Evolutionary conservation across 352 stramenopile species (phyloP).

Genomic region (Pythium graminicola): DNA sequence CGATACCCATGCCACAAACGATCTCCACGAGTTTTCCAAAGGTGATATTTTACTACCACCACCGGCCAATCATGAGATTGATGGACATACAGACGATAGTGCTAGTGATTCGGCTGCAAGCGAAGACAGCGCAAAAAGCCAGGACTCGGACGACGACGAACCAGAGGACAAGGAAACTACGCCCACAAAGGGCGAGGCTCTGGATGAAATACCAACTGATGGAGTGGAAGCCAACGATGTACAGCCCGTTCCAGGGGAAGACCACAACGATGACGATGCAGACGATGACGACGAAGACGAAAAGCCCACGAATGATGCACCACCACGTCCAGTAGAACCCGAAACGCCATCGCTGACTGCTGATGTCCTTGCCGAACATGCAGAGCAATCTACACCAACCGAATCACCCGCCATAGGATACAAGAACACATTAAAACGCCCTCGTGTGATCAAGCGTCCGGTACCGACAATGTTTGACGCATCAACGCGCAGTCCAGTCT

Average conservation of each 20-base stretch:
- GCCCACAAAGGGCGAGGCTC: too few relatives aligned
- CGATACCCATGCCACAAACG: slow-evolving; percentile 18
- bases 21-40: slow-evolving; percentile 37
- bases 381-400: slow-evolving; percentile 10
- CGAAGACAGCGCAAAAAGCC: slow-evolving; percentile 24
- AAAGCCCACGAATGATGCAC: too few relatives aligned
- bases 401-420: slow-evolving; percentile 16
- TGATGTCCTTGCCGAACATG: slow-evolving; percentile 27
- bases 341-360: slow-evolving; percentile 6
- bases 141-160: slow-evolving; percentile 16
- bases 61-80: slow-evolving; percentile 52
- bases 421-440: slow-evolving; percentile 35
- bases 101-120: slow-evolving; percentile 59
- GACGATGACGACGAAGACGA: slow-evolving; percentile 11
- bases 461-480: slow-evolving; percentile 44
- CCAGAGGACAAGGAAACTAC: slow-evolving; percentile 2
- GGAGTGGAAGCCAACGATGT: slow-evolving; percentile 1
- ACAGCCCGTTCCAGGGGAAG: background rate
- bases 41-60: slow-evolving; percentile 48
- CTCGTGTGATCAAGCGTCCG: slow-evolving; percentile 41
- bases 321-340: background rate
- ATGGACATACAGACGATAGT: slow-evolving; percentile 76
- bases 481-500: slow-evolving; percentile 42
- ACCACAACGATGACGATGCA: slow-evolving; percentile 10
- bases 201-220: background rate